phyloP scores from a whole-genome alignment of 2,329 filamentous ascomycete genomes.

The Beauveria varroae region DNA sequence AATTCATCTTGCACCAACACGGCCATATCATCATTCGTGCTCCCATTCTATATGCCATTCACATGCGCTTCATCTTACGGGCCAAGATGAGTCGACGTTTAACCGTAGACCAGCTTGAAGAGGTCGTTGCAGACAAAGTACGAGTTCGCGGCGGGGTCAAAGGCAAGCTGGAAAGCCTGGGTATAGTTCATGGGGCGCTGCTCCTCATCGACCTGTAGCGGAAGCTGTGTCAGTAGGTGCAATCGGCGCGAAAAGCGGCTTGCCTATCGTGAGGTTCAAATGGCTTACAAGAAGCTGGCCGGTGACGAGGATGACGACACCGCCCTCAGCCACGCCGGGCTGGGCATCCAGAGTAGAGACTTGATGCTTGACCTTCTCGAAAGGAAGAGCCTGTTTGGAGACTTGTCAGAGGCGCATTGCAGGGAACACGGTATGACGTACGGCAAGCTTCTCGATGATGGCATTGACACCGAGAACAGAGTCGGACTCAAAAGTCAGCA shows the following conservation, averaged over 20 bases:
- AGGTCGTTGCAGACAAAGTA: slow-evolving; percentile 93
- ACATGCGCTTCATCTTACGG: background rate
- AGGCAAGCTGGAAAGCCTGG: slow-evolving; percentile 79
- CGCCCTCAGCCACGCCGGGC: slow-evolving; percentile 56
- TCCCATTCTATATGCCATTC: slow-evolving; percentile 4
- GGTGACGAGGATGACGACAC: slow-evolving; percentile 81
- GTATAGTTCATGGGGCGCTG: slow-evolving; percentile 84
- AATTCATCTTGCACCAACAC: background rate
- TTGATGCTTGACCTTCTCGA: slow-evolving; percentile 73
- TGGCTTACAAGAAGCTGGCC: slow-evolving; percentile 69
- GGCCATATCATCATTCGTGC: background rate
- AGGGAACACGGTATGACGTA: slow-evolving; percentile 35
- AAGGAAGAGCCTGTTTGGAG: slow-evolving; percentile 58
- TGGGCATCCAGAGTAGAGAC: slow-evolving; percentile 76
- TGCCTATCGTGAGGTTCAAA: slow-evolving; percentile 2
- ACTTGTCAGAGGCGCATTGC: background rate
- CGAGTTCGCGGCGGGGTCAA: slow-evolving; percentile 51
- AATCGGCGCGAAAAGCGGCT: background rate
- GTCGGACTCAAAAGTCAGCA: slow-evolving; percentile 83
- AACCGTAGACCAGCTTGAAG: slow-evolving; percentile 79
- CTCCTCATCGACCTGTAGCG: slow-evolving; percentile 70
- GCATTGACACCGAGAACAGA: slow-evolving; percentile 53
- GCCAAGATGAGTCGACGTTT: slow-evolving; percentile 15
- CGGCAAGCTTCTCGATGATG: slow-evolving; percentile 76
- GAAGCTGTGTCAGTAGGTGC: background rate